phyloP scores from a whole-genome alignment of 2,329 filamentous ascomycete genomes.

The Macrophomina phaseolina region DNA sequence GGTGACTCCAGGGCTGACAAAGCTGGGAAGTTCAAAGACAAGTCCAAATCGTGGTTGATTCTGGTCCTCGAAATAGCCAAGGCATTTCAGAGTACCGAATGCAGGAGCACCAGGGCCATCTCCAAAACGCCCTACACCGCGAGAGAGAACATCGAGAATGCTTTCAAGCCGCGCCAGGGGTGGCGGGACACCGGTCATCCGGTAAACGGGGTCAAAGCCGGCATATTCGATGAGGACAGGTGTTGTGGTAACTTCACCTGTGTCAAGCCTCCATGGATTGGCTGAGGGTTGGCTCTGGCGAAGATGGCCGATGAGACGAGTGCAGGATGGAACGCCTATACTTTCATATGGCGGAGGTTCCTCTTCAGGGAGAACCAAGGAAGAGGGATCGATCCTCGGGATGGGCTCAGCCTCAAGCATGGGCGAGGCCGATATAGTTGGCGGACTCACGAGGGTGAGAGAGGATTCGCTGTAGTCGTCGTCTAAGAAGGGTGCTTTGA shows the following conservation, averaged over 20 bases:
- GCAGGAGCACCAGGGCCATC: conserved; percentile 42
- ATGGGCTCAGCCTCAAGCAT: conserved; percentile 31
- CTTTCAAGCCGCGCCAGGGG: conserved; percentile 53
- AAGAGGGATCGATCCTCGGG: conserved; percentile 50
- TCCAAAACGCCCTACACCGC: conserved; percentile 21
- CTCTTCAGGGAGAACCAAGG: conserved; percentile 53
- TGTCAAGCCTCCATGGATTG: conserved; percentile 46
- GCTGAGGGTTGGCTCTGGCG: conserved; percentile 39
- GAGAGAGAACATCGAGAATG: conserved; percentile 42
- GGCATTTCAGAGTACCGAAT: conserved; percentile 60
- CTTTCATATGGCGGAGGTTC: conserved; percentile 57
- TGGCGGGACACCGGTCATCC: conserved; percentile 53
- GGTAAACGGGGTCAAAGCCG: conserved; percentile 55
- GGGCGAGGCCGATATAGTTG: conserved; percentile 29
- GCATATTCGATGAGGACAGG: conserved; percentile 75
- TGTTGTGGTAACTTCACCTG: conserved; percentile 46
- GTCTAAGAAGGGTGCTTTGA: conserved; percentile 18
- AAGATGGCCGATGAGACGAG: conserved; percentile 54
- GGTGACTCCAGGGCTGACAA: conserved; percentile 50
- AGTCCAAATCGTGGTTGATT: conserved; percentile 72
- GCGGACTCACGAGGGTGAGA: conserved; percentile 51
- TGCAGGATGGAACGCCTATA: conserved; percentile 50
- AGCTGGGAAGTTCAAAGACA: conserved; percentile 73
- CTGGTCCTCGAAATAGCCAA: conserved; percentile 76
- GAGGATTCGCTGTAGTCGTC: conserved; percentile 45